Base-by-base conservation (phyloP, 331 rosid species). In the Malus hybrid region DNA sequence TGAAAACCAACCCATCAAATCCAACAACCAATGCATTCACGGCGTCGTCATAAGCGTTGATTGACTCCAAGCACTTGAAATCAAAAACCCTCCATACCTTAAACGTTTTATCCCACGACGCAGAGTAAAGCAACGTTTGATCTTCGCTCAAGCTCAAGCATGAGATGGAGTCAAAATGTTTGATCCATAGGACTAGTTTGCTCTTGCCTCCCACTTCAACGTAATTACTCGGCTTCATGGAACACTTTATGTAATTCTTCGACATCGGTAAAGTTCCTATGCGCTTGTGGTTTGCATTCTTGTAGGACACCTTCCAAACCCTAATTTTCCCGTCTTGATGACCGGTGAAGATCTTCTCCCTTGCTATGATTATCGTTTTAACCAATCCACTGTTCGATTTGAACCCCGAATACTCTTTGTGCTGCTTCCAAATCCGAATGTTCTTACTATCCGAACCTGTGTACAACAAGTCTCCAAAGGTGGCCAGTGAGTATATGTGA, bases 81-180 rank as follows among this genome's bases (percentile, higher is more conserved):
- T 82, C 87, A 0, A 96, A 84, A 10, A 87, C 71, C 19, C 87
- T 69, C 97, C 98, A 93, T 1, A 93, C 93, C 39, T 91, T 93
- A 60, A 91, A 93, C 5, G 93, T 89, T 32, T 87, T 90, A n/a
- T 93, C 98, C 98, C 98, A 93, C 0, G 97, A 93, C 5, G 97
- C 93, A 0, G 98, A 93, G 84, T 91, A 93, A 0, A 93, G 86
- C 3, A 85, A 72, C 0, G 79, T 5, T 48, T 66, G 73, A 39
- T 93, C 98, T 28, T 90, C 89, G 34, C 93, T 89, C 75, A 93
- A 10, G 64, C 92, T 75, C 0, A 93, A 79, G 24, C 89, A 84
- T 0, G 98, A 93, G 29, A 93, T 91, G 1, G 92, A 95, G 16
- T 93, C 97, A 66, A 79, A 83, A 33, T 93, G 97, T 20, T 91